These are phyloP conservation scores for Pichia paraexigua DNA, from an alignment of 805 yeast species.

Conservation along the genomic window DNA sequence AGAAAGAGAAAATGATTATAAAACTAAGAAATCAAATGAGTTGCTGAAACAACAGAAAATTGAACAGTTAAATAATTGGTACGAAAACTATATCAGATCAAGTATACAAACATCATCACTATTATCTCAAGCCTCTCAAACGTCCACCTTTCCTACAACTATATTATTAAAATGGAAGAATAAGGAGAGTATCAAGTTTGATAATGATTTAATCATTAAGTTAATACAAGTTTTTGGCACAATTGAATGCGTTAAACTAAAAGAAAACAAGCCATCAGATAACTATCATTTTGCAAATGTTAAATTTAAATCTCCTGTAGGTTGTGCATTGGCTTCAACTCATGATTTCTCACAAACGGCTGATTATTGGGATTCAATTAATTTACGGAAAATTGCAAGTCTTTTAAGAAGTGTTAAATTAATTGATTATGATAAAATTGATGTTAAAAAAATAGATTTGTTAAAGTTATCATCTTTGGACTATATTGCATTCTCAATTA, in stretches of 20 bases:
- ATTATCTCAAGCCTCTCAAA: slow-evolving; percentile 3
- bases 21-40: background rate
- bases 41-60: background rate
- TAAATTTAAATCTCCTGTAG: slow-evolving; percentile 22
- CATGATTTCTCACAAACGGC: slow-evolving; percentile 38
- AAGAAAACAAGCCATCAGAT: slow-evolving; percentile 8
- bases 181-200: slow-evolving; percentile 30
- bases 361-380: slow-evolving; percentile 38
- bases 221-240: slow-evolving; percentile 43
- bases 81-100: slow-evolving; percentile 4
- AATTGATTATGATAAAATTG: slow-evolving; percentile 3
- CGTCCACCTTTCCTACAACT: background rate
- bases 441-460: background rate
- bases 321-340: slow-evolving; percentile 29
- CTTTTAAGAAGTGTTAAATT: slow-evolving; percentile 30
- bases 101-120: slow-evolving; percentile 15
- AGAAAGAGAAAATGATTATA: background rate
- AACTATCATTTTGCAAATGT: slow-evolving; percentile 35
- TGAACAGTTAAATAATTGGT: background rate
- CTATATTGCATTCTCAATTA: slow-evolving; percentile 1
- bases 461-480: background rate
- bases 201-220: slow-evolving; percentile 26
- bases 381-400: slow-evolving; percentile 39
- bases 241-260: slow-evolving; percentile 16
- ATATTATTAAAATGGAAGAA: slow-evolving; percentile 37